Base-by-base conservation (phyloP, 306 rosid genomes). In the Prunus armeniaca region DNA sequence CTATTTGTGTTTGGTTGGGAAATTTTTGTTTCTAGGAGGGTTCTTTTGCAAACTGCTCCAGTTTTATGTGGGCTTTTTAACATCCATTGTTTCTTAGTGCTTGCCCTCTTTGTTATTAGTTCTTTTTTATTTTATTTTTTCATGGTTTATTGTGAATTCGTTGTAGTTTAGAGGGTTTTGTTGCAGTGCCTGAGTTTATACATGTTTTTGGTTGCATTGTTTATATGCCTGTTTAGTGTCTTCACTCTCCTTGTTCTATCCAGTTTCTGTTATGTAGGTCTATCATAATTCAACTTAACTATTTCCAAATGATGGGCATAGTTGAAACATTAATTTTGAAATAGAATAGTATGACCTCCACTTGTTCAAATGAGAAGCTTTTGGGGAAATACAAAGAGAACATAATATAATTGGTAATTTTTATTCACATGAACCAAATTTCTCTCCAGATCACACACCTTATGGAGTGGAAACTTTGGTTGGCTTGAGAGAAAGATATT, bases 11-110 rank as follows among this genome's bases (percentile, higher is more conserved):
- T 61, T 60, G 6, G 38, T 43, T 22, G 22, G 34, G 76, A 52
- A 52, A 50, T 71, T 51, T 34, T 5, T 25, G 15, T 9, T 27
- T 65, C 13, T 69, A 25, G 3, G 61, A 6, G 34, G 63, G 27
- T 12, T 61, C 6, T 54, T 17, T 57, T 19, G 76, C 76, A 43
- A 75, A 74, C 69, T 69, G 28, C 43, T 4, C 56, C 41, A 47
- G 50, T 57, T 49, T 13, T 46, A 3, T 50, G 28, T 10, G 43
- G 55, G 46, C 2, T 51, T 71, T 32, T 76, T 43, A n/a, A 38
- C 49, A 50, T 54, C 60, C 51, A 27, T 45, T 63, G 19, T 46
- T 20, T 70, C 2, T 14, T 51, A 15, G 43, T 41, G 30, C 6
- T 32, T 64, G 47, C 43, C n/a, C 24, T 25, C n/a, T 60, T 72